These are phyloP conservation scores for Cymbopogon flexuosus DNA, from an alignment of 202 grass and related monocot genomes.

Conservation along the genomic window DNA sequence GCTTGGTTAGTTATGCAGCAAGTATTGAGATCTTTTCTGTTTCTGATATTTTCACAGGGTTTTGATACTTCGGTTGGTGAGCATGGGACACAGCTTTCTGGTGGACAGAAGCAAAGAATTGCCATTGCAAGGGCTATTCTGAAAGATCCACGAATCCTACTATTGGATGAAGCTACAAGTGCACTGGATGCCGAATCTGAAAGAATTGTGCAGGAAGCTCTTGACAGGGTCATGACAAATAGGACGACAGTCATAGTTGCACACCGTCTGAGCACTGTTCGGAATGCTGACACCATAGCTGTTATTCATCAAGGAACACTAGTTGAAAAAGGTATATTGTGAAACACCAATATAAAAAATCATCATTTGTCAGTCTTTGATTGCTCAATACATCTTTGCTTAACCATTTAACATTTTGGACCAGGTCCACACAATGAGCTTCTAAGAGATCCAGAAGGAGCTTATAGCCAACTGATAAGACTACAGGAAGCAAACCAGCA, in stretches of 20 bases:
- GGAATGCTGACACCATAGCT: constrained; percentile 75
- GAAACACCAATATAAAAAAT: background rate
- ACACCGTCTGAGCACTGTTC: constrained; percentile 75
- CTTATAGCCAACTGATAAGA: constrained; percentile 74
- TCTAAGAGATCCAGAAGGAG: constrained; percentile 65
- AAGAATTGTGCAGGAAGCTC: constrained; percentile 75
- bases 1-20: constrained; percentile 1
- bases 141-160: constrained; percentile 83
- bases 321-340: constrained; percentile 66
- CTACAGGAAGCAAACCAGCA: constrained; percentile 65
- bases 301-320: constrained; percentile 75
- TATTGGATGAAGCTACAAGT: constrained; percentile 86
- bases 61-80: constrained; percentile 79
- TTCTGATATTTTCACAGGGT: constrained; percentile 42
- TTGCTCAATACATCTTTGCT: constrained; percentile 9
- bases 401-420: constrained; percentile 26
- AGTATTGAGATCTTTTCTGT: constrained; percentile 14
- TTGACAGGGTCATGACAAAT: constrained; percentile 81
- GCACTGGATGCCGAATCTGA: constrained; percentile 81
- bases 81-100: constrained; percentile 80
- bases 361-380: background rate
- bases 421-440: constrained; percentile 71
- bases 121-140: constrained; percentile 90
- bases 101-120: constrained; percentile 94
- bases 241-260: constrained; percentile 80